These are phyloP conservation scores for Apiotrichum laibachii DNA, from an alignment of 1,284 basidiomycete species.

Conservation along the genomic window DNA sequence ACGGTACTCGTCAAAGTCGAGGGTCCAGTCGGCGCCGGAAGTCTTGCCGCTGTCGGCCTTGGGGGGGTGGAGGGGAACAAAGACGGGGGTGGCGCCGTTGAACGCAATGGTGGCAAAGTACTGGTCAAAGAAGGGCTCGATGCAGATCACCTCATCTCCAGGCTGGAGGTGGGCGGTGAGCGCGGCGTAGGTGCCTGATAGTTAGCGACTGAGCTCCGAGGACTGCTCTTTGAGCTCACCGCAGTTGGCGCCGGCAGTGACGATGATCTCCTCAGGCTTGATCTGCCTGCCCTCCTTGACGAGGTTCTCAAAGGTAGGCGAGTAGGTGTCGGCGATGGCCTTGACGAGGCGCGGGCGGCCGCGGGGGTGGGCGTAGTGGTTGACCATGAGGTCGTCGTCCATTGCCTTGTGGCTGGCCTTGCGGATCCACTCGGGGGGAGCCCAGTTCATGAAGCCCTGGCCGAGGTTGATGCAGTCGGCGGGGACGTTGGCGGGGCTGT, in stretches of 20 bases:
- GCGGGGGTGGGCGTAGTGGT: constrained; percentile 89
- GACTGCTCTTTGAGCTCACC: constrained; percentile 55
- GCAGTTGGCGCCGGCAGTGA: constrained; percentile 95
- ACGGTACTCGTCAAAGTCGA: constrained; percentile 80
- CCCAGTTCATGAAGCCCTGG: constrained; percentile 84
- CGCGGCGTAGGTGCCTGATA: constrained; percentile 79
- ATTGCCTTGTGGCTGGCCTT: constrained; percentile 73
- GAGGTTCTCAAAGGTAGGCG: constrained; percentile 60
- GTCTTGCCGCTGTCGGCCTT: constrained; percentile 60
- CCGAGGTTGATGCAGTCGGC: constrained; percentile 85
- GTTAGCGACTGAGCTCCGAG: neutral
- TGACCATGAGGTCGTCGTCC: constrained; percentile 61
- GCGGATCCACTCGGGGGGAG: constrained; percentile 78
- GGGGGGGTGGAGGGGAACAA: constrained; percentile 90
- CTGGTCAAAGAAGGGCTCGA: constrained; percentile 98
- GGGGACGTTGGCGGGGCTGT: constrained; percentile 77
- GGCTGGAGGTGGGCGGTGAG: constrained; percentile 81
- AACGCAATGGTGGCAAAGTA: constrained; percentile 89
- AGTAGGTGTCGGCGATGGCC: constrained; percentile 77
- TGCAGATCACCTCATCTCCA: constrained; percentile 96
- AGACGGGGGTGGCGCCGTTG: constrained; percentile 89
- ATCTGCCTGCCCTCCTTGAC: constrained; percentile 61
- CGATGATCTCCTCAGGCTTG: constrained; percentile 84
- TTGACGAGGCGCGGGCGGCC: constrained; percentile 80
- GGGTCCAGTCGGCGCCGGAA: constrained; percentile 70